Base-by-base conservation (phyloP, 2,329 filamentous ascomycete genomes). In the Ophiostoma australiae region DNA sequence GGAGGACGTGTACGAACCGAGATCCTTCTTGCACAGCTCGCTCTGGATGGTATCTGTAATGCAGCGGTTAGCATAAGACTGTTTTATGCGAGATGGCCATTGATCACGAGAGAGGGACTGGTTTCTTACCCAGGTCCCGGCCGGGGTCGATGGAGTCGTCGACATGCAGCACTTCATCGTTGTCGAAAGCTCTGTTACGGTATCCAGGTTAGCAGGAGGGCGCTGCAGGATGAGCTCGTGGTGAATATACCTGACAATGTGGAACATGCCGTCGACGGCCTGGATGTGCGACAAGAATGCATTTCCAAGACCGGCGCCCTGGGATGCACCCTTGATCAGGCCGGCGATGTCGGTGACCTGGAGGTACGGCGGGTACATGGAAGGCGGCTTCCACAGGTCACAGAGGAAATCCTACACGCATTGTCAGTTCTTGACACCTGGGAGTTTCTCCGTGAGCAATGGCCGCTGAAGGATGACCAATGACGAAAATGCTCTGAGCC, bases 331-430 rank as follows among this genome's bases (percentile, higher is more conserved):
- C 76, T 79, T 81, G 76, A 83, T 83, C 72, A 83, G 75, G 2
- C 81, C 81, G 27, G 81, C 81, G 73, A 83, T 83, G 70, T 83
- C 81, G 33, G 81, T 83, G 8, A 83, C 81, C 75, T 82, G 81
- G 3, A 83, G 77, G 72, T 79, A 81, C 72, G 81, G 80, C 2
- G 81, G 81, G 74, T 83, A 82, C 79, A 80, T 80, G 31, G 80
- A 81, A 0, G 81, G 81, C 27, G 81, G 81, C 75, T 82, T 82
- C 81, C 81, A 83, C 20, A 83, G 76, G 63, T 81, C 79, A 72
- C 81, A 82, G 27, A 82, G 75, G 71, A 81, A 83, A 75, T 82
- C 81, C 81, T 82, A 27, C 48, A 13, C 71, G 2, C 4, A 37
- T 37, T 33, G 41, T 23, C 27, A 8, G 11, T 35, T 63, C 37